phyloP scores from a whole-genome alignment of 805 yeast species.

The Kodamaea restingae region DNA sequence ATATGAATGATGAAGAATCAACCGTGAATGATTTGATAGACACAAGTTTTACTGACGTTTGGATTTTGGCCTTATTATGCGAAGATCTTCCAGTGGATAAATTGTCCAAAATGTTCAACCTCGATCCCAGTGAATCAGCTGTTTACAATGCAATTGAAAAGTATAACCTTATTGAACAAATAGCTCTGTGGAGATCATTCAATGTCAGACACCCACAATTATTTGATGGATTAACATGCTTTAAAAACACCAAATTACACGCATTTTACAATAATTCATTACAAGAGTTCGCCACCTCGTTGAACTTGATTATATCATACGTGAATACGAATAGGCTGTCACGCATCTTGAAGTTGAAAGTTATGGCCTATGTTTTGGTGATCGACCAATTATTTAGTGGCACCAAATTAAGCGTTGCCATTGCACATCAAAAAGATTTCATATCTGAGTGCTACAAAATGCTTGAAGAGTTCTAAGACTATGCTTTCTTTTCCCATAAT shows the following conservation, averaged over 20 bases:
- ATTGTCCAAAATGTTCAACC: slow-evolving; percentile 14
- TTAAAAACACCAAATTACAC: background rate
- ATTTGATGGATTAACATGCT: slow-evolving; percentile 11
- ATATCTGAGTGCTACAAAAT: slow-evolving; percentile 8
- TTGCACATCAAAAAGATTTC: slow-evolving; percentile 8
- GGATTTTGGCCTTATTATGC: slow-evolving; percentile 31
- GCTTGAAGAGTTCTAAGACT: slow-evolving; percentile 3
- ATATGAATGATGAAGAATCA: slow-evolving; percentile 2
- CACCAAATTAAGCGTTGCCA: slow-evolving; percentile 17
- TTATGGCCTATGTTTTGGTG: slow-evolving; percentile 14
- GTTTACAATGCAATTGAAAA: slow-evolving; percentile 7
- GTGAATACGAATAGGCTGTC: slow-evolving; percentile 5
- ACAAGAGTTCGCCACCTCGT: slow-evolving; percentile 11
- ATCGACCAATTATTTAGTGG: slow-evolving; percentile 15
- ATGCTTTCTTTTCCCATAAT: slow-evolving; percentile 49
- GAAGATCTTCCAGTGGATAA: slow-evolving; percentile 14
- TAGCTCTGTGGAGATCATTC: slow-evolving; percentile 26
- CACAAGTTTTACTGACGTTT: slow-evolving; percentile 47
- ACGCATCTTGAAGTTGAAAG: slow-evolving; percentile 13
- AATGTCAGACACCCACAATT: slow-evolving; percentile 24
- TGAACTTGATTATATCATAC: slow-evolving; percentile 12
- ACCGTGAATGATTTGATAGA: slow-evolving; percentile 38
- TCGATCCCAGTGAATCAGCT: slow-evolving; percentile 7
- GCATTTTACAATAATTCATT: slow-evolving; percentile 10
- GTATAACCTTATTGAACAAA: slow-evolving; percentile 17